A percentile compares a stretch with the other conserved stretches of the same genome.
Conservation (phyloP, 768 basidiomycete genomes). For the Leucogyrophana mollusca region DNA sequence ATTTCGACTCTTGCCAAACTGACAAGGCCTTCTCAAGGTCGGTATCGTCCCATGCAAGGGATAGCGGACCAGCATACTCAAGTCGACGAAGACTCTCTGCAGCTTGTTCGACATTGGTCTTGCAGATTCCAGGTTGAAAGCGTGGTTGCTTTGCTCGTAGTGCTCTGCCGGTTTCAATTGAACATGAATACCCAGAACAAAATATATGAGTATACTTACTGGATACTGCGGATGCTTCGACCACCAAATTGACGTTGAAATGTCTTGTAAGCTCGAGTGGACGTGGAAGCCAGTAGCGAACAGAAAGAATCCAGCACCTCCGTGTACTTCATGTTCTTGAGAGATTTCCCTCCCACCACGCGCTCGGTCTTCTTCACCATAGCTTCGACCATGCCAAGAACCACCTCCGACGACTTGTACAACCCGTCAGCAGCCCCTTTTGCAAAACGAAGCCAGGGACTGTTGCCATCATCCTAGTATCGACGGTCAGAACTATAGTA, state of each 20-base stretch:
- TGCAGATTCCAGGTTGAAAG: constrained; percentile 11
- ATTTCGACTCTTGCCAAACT: constrained; percentile 10
- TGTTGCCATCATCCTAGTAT: constrained; percentile 14
- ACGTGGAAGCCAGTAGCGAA: constrained; percentile 11
- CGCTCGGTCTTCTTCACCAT: constrained; percentile 10
- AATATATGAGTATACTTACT: constrained; percentile 1
- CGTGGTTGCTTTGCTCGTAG: constrained; percentile 8
- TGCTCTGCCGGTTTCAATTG: constrained; percentile 4
- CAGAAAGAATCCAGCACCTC: constrained; percentile 13
- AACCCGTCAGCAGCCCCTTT: constrained; percentile 14
- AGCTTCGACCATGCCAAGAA: constrained; percentile 19
- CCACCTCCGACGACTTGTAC: constrained; percentile 11
- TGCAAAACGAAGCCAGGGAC: constrained; percentile 19
- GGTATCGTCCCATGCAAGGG: constrained; percentile 18
- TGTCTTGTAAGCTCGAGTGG: constrained; percentile 10
- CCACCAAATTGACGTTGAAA: constrained; percentile 15
- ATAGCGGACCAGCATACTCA: constrained; percentile 13
- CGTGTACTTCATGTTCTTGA: constrained; percentile 16
- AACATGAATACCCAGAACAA: neutral
- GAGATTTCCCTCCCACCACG: constrained; percentile 5
- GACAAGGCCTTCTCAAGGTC: constrained; percentile 13
- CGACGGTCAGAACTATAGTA: neutral
- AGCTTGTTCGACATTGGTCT: constrained; percentile 6
- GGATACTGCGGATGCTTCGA: constrained; percentile 9
- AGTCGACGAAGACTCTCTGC: constrained; percentile 1